These are phyloP conservation scores for Amanita rimosa DNA, from an alignment of 768 basidiomycete species.

Conservation along the genomic window DNA sequence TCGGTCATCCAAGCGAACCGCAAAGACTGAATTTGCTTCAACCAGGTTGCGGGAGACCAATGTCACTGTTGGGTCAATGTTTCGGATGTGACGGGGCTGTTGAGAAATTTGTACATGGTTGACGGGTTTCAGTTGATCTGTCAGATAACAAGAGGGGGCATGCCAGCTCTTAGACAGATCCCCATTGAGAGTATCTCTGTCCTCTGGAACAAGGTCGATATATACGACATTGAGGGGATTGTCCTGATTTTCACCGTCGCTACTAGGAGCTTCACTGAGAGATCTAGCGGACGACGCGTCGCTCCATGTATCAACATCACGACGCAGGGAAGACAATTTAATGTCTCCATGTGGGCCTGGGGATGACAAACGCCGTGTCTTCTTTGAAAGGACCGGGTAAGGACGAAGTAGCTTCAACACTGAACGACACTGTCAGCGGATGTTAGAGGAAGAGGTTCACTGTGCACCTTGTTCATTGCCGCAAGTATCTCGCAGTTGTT, in stretches of 20 bases:
- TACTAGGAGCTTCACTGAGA: constrained; percentile 24
- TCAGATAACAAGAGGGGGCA: constrained; percentile 8
- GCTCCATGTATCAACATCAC: constrained; percentile 20
- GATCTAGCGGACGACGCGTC: constrained; percentile 24
- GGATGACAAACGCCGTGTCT: constrained; percentile 17
- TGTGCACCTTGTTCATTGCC: constrained; percentile 61
- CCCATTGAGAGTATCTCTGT: constrained; percentile 7
- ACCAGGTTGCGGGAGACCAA: constrained; percentile 40
- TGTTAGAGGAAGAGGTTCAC: constrained; percentile 5
- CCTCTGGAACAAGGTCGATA: constrained; percentile 33
- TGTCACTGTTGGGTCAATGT: constrained; percentile 60
- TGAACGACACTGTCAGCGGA: constrained; percentile 13
- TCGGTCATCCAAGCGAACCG: constrained; percentile 36
- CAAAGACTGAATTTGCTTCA: constrained; percentile 42
- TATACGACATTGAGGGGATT: constrained; percentile 25
- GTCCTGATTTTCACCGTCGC: constrained; percentile 20
- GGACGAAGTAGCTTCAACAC: constrained; percentile 38
- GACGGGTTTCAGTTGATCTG: constrained; percentile 9
- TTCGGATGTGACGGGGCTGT: constrained; percentile 38
- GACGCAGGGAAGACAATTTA: constrained; percentile 15
- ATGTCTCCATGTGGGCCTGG: constrained; percentile 13
- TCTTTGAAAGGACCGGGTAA: constrained; percentile 15
- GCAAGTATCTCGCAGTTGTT: constrained; percentile 66
- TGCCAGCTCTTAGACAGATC: constrained; percentile 2
- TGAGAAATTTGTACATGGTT: constrained; percentile 27